Conservation (phyloP, 768 basidiomycete species). For the Mrakia hoshinonis region DNA sequence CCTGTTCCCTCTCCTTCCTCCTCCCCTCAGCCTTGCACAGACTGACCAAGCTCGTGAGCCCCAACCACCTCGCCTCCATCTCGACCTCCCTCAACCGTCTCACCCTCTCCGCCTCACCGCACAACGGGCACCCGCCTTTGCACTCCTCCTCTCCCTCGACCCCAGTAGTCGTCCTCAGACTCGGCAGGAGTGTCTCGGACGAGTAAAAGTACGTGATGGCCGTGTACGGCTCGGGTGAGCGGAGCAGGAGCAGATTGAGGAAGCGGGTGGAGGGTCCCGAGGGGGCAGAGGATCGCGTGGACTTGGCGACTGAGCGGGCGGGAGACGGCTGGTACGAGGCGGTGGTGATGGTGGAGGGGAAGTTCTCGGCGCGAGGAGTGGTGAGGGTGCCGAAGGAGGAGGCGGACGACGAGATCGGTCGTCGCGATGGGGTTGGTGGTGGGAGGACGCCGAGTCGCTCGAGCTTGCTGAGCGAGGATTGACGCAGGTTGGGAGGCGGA, state of each 20-base stretch:
- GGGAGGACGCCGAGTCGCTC: conserved; percentile 25
- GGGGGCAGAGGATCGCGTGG: background rate
- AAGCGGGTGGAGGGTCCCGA: background rate
- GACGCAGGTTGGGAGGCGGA: conserved; percentile 15
- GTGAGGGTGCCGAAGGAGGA: conserved; percentile 8
- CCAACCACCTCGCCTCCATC: conserved; percentile 15
- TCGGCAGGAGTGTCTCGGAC: conserved; percentile 15
- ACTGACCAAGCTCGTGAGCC: conserved; percentile 6
- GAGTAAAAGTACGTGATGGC: conserved; percentile 20
- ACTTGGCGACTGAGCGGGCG: background rate
- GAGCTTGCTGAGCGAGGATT: conserved; percentile 24
- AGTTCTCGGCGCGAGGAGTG: conserved; percentile 7
- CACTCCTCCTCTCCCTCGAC: conserved; percentile 7
- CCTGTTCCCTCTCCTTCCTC: background rate
- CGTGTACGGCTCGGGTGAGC: conserved; percentile 20
- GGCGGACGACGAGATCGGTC: background rate
- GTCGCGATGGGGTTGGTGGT: background rate
- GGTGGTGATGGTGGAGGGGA: background rate
- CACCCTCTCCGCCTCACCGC: conserved; percentile 16
- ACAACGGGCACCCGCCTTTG: conserved; percentile 19
- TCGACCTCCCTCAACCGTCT: conserved; percentile 20
- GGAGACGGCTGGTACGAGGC: background rate
- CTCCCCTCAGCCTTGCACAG: conserved; percentile 15
- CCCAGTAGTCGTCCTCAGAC: background rate
- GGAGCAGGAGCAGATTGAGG: conserved; percentile 25